Evolutionary conservation across 805 yeast species (phyloP), one percentile per base, ranked within the genome.

Genomic region (Kodamaea jinghongensis): DNA sequence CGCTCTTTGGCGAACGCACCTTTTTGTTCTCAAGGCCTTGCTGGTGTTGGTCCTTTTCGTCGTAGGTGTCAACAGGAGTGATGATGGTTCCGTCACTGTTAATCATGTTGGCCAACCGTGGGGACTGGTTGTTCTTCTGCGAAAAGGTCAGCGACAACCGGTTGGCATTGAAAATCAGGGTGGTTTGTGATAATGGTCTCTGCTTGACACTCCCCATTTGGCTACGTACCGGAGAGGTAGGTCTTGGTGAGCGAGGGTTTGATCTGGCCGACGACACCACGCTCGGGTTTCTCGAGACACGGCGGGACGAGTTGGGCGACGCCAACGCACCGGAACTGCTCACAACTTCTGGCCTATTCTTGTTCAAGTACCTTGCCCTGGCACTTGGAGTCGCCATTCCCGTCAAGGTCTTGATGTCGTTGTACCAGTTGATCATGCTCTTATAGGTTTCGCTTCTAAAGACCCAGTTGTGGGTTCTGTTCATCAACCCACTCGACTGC

Each of bases 381-480:
- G 82, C 72, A 17, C 72, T 63, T 2, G 87, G 79, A n/a, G 76
- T 75, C 14, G 81, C 68, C 43, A 84, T 68, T 11, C 73, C 62
- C 2, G 93, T 83, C 50, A 89, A 69, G 34, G 69, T 70, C 56
- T 81, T 80, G 49, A 91, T 71, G 55, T 86, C 95, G 48, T 77
- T 77, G 61, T 77, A 86, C 99, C 99, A 91, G 28, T 71, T 74
- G 58, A 83, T 78, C 91, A 89, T 86, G 23, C 75, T 61, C 30
- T 81, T 84, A 52, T 84, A 85, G 35, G 84, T 76, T 54, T 86
- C 93, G n/a, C 95, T 83, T 48, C 95, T 75, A 68, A 91, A 90
- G n/a, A 90, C 93, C 87, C 93, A 88, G 53, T 88, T 89, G 64
- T 90, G 97, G 31, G 88, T 86, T 54, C 87, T 74, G 46, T 81